Evolutionary conservation across 2,329 filamentous ascomycete genomes (phyloP), one percentile per base, ranked within the genome.

Genomic region (Penicillium sp.): DNA sequence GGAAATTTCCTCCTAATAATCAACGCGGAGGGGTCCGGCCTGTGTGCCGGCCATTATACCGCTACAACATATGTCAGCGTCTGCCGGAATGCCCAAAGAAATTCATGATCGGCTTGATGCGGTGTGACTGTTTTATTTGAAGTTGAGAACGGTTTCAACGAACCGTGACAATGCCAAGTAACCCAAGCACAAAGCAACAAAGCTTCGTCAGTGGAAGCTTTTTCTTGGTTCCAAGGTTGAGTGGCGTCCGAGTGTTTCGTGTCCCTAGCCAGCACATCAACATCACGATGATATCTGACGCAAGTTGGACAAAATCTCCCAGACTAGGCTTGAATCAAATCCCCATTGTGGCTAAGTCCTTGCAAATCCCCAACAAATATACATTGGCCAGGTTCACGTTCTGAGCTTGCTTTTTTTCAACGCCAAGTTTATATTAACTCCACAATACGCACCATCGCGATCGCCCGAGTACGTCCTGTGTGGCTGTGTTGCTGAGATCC

Each of bases 401-500:
- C n/a, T 10, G 10, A 44, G 16, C 9, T 18, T 50, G 46, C 14
- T 23, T 43, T 32, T n/a, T 36, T n/a, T 29, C 13, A 13, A 29
- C 40, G 46, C 51, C 26, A 53, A 50, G 51, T 32, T 50, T 18
- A 44, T 43, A 41, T 36, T 39, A 23, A 23, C 23, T 27, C 51
- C 29, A 41, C 38, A 46, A 38, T 32, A 29, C 38, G 16, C 29
- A 35, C 39, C 19, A 49, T 34, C 51, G 26, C 43, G 43, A 53
- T 53, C 50, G 43, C n/a, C 42, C 42, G 7, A 14, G 34, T 14
- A 16, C 18, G 43, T 7, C 14, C 4, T 19, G 26, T 50, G 51
- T 53, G 51, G 51, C 51, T 53, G 51, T 44, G 51, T 41, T 19
- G 23, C 36, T 14, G 44, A 32, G 42, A 48, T 38, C 34, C 27